Percentiles rank a stretch among this genome's conserved stretches.
Conservation (phyloP, 352 stramenopile species). For the Globisporangium yorkense region DNA sequence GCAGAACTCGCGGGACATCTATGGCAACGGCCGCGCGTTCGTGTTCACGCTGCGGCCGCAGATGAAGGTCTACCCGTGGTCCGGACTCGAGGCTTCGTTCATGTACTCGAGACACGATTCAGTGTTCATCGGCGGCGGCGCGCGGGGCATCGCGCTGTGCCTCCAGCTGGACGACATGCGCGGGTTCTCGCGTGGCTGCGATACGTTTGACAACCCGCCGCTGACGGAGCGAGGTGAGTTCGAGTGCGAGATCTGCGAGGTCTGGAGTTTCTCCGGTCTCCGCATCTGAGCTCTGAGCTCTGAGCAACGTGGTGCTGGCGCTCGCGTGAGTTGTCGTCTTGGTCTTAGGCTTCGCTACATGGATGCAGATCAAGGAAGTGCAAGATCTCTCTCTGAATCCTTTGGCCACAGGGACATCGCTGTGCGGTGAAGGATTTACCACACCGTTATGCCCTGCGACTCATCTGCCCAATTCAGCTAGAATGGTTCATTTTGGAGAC, state of each 20-base stretch:
- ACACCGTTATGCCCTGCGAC: too few species aligned
- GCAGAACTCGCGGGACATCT: slow-evolving; percentile 41
- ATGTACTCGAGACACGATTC: slow-evolving; percentile 54
- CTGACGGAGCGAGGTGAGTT: slow-evolving; percentile 46
- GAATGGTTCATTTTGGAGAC: too few species aligned
- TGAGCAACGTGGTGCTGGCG: too few species aligned
- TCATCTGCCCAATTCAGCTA: too few species aligned
- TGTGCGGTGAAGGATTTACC: too few species aligned
- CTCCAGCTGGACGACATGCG: slow-evolving; percentile 67
- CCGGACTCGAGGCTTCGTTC: slow-evolving; percentile 59
- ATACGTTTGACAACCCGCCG: slow-evolving; percentile 57
- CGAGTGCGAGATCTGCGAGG: slow-evolving; percentile 54
- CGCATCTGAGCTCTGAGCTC: slow-evolving; percentile 25
- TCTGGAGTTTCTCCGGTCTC: slow-evolving; percentile 70
- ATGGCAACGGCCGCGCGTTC: slow-evolving; percentile 73
- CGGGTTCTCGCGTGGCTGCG: slow-evolving; percentile 56
- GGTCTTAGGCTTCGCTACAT: too few species aligned
- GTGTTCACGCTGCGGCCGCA: slow-evolving; percentile 62
- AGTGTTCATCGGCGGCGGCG: slow-evolving; percentile 62
- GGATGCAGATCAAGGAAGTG: too few species aligned
- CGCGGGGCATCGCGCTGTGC: slow-evolving; percentile 61
- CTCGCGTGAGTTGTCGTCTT: too few species aligned
- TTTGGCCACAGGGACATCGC: too few species aligned
- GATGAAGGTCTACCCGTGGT: slow-evolving; percentile 55
- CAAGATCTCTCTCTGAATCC: too few species aligned